Percentiles rank a stretch among this genome's conserved stretches.
These are phyloP conservation scores for Chrysosporium queenslandicum DNA, from an alignment of 2,329 filamentous ascomycete species.

Conservation along the genomic window DNA sequence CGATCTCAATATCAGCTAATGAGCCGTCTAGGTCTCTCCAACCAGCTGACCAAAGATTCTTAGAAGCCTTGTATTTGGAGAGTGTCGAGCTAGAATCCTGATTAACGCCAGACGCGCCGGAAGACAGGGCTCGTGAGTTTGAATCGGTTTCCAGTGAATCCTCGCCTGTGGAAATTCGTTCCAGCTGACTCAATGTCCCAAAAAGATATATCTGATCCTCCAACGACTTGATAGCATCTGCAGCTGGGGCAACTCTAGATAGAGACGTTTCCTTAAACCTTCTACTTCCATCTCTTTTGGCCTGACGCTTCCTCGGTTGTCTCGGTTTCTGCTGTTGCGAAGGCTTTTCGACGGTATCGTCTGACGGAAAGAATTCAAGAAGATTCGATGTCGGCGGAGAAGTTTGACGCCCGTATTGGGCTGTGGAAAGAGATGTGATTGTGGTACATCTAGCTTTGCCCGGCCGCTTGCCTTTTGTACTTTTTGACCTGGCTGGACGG, in stretches of 20 bases:
- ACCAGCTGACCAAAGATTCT: constrained; percentile 59
- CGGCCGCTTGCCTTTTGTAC: constrained; percentile 23
- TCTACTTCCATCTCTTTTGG: constrained; percentile 28
- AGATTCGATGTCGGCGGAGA: constrained; percentile 30
- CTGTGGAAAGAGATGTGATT: constrained; percentile 67
- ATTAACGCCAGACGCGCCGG: not conserved
- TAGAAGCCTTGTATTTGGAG: constrained; percentile 23
- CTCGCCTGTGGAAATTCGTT: constrained; percentile 28
- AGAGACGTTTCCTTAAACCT: constrained; percentile 39
- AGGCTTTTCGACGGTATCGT: constrained; percentile 18
- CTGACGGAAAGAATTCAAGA: constrained; percentile 39
- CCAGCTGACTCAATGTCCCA: constrained; percentile 75
- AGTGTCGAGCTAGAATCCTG: not conserved
- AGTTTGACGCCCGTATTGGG: constrained; percentile 49
- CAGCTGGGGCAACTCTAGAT: constrained; percentile 58
- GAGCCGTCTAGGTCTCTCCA: constrained; percentile 57
- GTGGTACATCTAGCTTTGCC: constrained; percentile 63
- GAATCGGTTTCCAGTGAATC: not conserved
- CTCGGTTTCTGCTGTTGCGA: constrained; percentile 19
- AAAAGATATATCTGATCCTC: constrained; percentile 68
- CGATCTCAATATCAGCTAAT: constrained; percentile 52
- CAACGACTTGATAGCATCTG: constrained; percentile 55
- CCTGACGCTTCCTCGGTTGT: constrained; percentile 35
- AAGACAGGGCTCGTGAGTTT: constrained; percentile 9
- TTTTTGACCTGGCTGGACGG: not conserved